A percentile compares a stretch with the other conserved stretches of the same genome.
Conservation (phyloP, 352 stramenopile genomes). For the Aphanomyces cochlioides region DNA sequence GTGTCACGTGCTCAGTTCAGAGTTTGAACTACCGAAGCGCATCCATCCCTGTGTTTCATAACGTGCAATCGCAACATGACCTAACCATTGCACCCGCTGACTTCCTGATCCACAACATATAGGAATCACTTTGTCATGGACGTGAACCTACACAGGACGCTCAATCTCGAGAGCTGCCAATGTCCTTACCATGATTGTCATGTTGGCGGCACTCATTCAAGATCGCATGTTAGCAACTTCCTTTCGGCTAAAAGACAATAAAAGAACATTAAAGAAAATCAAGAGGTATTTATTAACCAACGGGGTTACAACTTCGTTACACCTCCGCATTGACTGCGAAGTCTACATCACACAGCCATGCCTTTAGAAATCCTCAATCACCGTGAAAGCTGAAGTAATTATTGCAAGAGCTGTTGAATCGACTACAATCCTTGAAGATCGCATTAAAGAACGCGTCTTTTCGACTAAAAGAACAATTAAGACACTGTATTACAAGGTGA, state of each 20-base stretch:
- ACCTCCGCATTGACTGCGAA: too few species aligned
- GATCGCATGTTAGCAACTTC: not conserved
- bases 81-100: constrained; percentile 68
- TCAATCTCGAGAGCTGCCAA: not conserved
- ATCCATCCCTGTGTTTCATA: constrained; percentile 59
- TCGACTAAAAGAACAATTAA: too few species aligned
- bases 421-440: not conserved
- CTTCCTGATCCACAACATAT: constrained; percentile 67
- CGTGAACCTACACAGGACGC: constrained; percentile 36
- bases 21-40: constrained; percentile 35
- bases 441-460: not conserved
- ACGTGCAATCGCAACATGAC: constrained; percentile 62
- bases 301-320: too few species aligned
- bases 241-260: not conserved
- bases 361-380: too few species aligned
- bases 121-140: constrained; percentile 67
- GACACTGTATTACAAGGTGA: too few species aligned
- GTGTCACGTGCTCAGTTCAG: too few species aligned
- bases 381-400: too few species aligned
- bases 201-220: constrained; percentile 13
- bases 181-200: constrained; percentile 26
- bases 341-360: too few species aligned
- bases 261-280: constrained; percentile 8
- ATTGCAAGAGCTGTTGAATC: not conserved
- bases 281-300: not conserved